Conservation (phyloP, 2,329 filamentous ascomycete species). For the Dothistroma septosporum region DNA sequence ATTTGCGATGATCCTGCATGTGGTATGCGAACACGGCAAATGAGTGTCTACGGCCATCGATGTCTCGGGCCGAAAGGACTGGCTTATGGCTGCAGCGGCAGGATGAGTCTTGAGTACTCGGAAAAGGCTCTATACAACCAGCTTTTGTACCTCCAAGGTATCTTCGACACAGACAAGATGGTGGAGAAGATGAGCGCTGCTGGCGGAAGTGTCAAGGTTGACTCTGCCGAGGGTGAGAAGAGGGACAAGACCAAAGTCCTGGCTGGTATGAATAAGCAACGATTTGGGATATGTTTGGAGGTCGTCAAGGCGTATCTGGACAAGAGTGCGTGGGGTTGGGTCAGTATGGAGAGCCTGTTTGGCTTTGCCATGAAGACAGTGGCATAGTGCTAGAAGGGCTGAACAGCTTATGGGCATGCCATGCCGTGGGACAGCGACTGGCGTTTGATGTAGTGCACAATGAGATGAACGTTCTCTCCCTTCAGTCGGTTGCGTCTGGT, state of each 20-base stretch:
- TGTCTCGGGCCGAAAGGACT: constrained; percentile 85
- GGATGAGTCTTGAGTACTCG: constrained; percentile 80
- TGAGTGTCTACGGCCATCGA: constrained; percentile 85
- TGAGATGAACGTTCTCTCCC: neutral
- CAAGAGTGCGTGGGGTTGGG: constrained; percentile 39
- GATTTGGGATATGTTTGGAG: constrained; percentile 71
- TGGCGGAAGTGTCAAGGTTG: constrained; percentile 27
- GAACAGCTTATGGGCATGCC: neutral
- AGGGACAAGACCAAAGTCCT: constrained; percentile 62
- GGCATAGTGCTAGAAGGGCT: neutral
- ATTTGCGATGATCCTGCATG: constrained; percentile 86
- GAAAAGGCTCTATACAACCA: constrained; percentile 96
- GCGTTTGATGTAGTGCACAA: constrained; percentile 1
- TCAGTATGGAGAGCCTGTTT: constrained; percentile 48
- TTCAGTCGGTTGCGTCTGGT: neutral
- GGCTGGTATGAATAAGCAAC: constrained; percentile 73
- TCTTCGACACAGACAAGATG: constrained; percentile 89
- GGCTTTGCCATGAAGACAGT: constrained; percentile 39
- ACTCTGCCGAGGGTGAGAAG: constrained; percentile 48
- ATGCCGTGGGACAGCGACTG: neutral
- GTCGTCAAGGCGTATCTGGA: constrained; percentile 60
- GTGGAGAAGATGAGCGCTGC: constrained; percentile 42
- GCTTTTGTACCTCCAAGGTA: constrained; percentile 74
- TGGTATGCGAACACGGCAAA: constrained; percentile 79
- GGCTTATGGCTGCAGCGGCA: constrained; percentile 76